Percentiles rank a stretch among this genome's conserved stretches.
phyloP scores from a whole-genome alignment of 2,329 filamentous ascomycete species.

The Aspergillus alliaceus region DNA sequence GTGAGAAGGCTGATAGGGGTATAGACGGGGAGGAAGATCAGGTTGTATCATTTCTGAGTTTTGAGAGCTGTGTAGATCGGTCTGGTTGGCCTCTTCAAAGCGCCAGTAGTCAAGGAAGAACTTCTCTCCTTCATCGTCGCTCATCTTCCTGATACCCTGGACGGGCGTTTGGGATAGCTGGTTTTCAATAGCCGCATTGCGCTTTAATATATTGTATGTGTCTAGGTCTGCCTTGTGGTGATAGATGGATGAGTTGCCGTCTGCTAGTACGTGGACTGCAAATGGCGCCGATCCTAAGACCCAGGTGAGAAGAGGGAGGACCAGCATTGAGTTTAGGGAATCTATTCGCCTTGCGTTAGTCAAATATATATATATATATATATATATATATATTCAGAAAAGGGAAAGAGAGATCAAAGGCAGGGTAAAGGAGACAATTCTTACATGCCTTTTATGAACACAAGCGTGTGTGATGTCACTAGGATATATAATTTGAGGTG shows the following conservation, averaged over 20 bases:
- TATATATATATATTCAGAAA: no score
- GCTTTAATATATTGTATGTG: constrained; percentile 11
- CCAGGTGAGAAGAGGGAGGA: not conserved
- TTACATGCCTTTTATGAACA: not conserved
- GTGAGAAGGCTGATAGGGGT: constrained; percentile 13
- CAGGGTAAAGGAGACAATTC: no score
- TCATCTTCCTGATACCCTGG: constrained; percentile 42
- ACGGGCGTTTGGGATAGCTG: constrained; percentile 27
- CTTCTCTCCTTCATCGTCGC: constrained; percentile 47
- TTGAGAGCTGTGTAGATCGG: constrained; percentile 4
- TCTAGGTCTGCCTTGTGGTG: not conserved
- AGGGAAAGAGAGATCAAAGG: not conserved
- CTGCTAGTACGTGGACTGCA: not conserved
- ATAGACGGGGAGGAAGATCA: constrained; percentile 13
- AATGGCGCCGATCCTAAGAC: not conserved
- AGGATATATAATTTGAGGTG: not conserved
- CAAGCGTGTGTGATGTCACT: not conserved
- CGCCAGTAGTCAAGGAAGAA: constrained; percentile 50
- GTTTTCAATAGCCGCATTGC: constrained; percentile 30
- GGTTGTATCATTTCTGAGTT: constrained; percentile 1
- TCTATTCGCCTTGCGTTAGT: not conserved
- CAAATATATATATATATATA: no score
- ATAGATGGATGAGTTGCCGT: not conserved
- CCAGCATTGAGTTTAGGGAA: not conserved
- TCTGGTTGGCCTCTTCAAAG: constrained; percentile 26